phyloP scores from a whole-genome alignment of 2,329 filamentous ascomycete species.

The Alternaria metachromatica region DNA sequence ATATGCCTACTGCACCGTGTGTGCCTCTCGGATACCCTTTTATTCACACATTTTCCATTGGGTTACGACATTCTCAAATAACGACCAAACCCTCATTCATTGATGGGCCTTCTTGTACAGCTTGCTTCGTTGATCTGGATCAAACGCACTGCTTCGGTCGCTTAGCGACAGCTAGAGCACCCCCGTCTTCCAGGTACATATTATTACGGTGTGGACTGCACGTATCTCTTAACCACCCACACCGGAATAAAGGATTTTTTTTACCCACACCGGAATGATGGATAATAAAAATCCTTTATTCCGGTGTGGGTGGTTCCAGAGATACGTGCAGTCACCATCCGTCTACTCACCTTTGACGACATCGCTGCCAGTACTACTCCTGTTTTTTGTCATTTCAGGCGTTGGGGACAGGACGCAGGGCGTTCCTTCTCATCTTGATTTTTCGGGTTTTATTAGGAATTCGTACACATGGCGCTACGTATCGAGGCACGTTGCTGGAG shows the following conservation, averaged over 20 bases:
- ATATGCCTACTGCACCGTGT: neutral
- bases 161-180: neutral
- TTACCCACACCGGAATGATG: too few relatives aligned
- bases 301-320: neutral
- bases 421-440: neutral
- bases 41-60: neutral
- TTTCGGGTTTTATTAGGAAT: neutral
- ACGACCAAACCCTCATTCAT: neutral
- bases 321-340: neutral
- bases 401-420: neutral
- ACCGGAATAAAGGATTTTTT: too few relatives aligned
- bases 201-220: neutral
- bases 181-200: neutral
- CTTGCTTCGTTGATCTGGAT: slow-evolving; percentile 3
- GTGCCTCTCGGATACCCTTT: neutral
- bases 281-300: neutral
- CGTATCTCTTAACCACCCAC: too few relatives aligned
- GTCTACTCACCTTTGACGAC: neutral
- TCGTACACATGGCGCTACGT: neutral
- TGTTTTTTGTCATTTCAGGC: neutral
- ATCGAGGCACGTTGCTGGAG: neutral
- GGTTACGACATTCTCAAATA: neutral
- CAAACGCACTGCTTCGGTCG: neutral
- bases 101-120: slow-evolving; percentile 4
- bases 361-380: neutral